phyloP scores from a whole-genome alignment of 2,329 filamentous ascomycete genomes.

The Nemania serpens region DNA sequence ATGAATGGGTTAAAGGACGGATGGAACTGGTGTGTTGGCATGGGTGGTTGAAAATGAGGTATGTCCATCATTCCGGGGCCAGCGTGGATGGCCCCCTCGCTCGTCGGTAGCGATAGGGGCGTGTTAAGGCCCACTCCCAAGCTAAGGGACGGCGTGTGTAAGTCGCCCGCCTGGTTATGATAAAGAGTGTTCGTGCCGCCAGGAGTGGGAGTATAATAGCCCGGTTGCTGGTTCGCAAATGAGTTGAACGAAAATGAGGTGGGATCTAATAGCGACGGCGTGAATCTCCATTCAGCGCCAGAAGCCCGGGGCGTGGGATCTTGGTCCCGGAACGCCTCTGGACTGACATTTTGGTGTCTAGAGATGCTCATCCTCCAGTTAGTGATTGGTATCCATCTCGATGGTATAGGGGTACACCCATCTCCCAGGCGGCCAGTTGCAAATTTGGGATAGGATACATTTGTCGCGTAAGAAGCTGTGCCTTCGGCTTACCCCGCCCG shows the following conservation, averaged over 20 bases:
- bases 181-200: slow-evolving; percentile 80
- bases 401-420: neutral
- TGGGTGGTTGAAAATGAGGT: slow-evolving; percentile 63
- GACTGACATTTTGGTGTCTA: slow-evolving; percentile 53
- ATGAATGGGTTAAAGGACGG: slow-evolving; percentile 75
- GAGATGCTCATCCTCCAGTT: slow-evolving; percentile 38
- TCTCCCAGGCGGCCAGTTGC: slow-evolving; percentile 5
- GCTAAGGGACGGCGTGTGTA: slow-evolving; percentile 80
- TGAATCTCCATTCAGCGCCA: slow-evolving; percentile 84
- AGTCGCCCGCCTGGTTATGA: slow-evolving; percentile 80
- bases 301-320: slow-evolving; percentile 82
- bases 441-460: neutral
- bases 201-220: slow-evolving; percentile 87
- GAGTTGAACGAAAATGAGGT: slow-evolving; percentile 79
- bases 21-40: slow-evolving; percentile 63
- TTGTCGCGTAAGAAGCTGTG: slow-evolving; percentile 10
- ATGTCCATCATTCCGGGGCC: slow-evolving; percentile 66
- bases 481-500: slow-evolving; percentile 36
- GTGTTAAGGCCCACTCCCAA: slow-evolving; percentile 79
- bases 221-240: slow-evolving; percentile 79
- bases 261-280: slow-evolving; percentile 85
- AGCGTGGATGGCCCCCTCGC: slow-evolving; percentile 66
- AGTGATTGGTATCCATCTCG: slow-evolving; percentile 5
- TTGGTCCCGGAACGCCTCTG: slow-evolving; percentile 64
- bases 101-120: slow-evolving; percentile 77